phyloP scores from a whole-genome alignment of 805 yeast species.

The Yamadazyma phyllophila region DNA sequence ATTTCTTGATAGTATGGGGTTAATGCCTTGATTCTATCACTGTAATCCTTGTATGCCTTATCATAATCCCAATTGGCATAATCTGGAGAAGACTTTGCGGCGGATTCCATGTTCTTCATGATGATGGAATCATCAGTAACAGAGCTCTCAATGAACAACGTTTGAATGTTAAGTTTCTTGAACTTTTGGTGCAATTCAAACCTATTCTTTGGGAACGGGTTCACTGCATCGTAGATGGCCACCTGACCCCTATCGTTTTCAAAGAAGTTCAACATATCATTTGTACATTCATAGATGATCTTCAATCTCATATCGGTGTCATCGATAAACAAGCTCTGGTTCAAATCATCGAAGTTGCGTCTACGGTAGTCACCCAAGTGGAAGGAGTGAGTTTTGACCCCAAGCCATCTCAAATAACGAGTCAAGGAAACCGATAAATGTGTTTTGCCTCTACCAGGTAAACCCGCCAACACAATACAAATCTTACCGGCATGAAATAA shows the following conservation, averaged over 20 bases:
- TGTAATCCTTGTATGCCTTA: slow-evolving; percentile 74
- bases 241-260: slow-evolving; percentile 83
- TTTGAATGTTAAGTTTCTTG: slow-evolving; percentile 60
- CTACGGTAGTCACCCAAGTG: slow-evolving; percentile 92
- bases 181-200: slow-evolving; percentile 54
- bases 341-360: slow-evolving; percentile 42
- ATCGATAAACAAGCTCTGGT: slow-evolving; percentile 43
- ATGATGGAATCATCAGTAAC: slow-evolving; percentile 72
- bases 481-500: slow-evolving; percentile 95
- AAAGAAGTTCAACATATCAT: slow-evolving; percentile 70
- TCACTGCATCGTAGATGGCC: slow-evolving; percentile 94
- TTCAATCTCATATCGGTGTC: slow-evolving; percentile 54
- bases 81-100: slow-evolving; percentile 86
- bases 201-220: slow-evolving; percentile 73
- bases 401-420: slow-evolving; percentile 92
- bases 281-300: slow-evolving; percentile 61
- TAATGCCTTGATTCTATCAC: slow-evolving; percentile 65
- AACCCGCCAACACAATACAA: slow-evolving; percentile 82
- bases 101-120: slow-evolving; percentile 67
- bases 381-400: slow-evolving; percentile 87
- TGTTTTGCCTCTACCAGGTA: slow-evolving; percentile 96
- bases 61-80: slow-evolving; percentile 73
- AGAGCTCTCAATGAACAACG: slow-evolving; percentile 83
- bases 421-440: slow-evolving; percentile 88
- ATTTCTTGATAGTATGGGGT: slow-evolving; percentile 73